Evolutionary conservation across 208 protist genomes (phyloP).

Genomic region (Trypanosomatidae sp.): DNA sequence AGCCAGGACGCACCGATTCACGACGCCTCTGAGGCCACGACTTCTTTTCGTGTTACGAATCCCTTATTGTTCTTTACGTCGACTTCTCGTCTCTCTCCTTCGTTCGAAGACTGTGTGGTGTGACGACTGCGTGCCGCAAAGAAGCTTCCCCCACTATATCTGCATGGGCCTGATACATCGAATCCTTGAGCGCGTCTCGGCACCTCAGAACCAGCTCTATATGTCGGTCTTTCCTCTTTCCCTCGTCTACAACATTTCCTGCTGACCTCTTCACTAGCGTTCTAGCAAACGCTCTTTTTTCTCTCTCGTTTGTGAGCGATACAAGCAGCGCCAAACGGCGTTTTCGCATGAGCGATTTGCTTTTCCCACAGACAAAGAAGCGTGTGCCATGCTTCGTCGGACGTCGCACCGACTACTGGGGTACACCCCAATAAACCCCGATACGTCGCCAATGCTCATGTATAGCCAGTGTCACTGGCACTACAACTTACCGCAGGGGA

Average conservation of each 20-base stretch:
- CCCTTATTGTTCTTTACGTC: constrained; percentile 1
- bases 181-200: not conserved
- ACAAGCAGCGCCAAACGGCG: not conserved
- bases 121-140: not conserved
- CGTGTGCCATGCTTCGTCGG: constrained; percentile 52
- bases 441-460: constrained; percentile 88
- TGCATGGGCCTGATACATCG: not conserved
- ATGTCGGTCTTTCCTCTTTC: constrained; percentile 1
- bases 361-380: not conserved
- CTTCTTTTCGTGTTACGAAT: not conserved
- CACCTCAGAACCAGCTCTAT: not conserved
- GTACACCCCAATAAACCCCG: constrained; percentile 83
- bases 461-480: constrained; percentile 91
- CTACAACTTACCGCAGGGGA: constrained; percentile 89
- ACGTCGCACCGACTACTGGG: constrained; percentile 49
- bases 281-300: not conserved
- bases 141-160: not conserved
- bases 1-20: not conserved
- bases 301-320: not conserved
- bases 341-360: not conserved
- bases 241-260: not conserved
- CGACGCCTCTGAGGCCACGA: not conserved
- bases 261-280: constrained; percentile 4
- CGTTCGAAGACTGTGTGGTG: not conserved
- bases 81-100: not conserved